phyloP scores from a whole-genome alignment of 2,329 filamentous ascomycete species.

The Ceratocystis colombiana region DNA sequence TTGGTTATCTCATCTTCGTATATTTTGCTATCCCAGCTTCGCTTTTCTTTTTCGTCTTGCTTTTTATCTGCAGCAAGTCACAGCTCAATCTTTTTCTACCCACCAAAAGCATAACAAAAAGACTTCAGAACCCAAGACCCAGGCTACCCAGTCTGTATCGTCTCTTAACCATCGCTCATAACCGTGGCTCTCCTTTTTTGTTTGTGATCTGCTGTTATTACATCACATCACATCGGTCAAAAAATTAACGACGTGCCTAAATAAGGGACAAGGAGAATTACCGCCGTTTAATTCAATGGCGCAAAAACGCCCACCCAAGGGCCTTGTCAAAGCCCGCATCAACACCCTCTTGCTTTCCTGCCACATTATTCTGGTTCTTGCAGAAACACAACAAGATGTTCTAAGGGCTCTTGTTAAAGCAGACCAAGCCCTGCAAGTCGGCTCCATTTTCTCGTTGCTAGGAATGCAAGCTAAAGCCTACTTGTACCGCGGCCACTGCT shows the following conservation, averaged over 20 bases:
- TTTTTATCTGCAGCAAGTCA: neutral
- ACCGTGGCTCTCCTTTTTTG: no score
- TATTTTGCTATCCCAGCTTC: neutral
- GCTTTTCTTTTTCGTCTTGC: neutral
- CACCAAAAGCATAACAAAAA: neutral
- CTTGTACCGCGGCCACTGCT: conserved; percentile 29
- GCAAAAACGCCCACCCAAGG: conserved; percentile 24
- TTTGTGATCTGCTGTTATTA: no score
- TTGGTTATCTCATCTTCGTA: neutral
- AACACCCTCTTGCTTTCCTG: conserved; percentile 26
- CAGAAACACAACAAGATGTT: conserved; percentile 20
- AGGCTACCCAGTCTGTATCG: no score
- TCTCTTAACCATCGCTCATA: no score
- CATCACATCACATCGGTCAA: no score
- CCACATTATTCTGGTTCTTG: conserved; percentile 26
- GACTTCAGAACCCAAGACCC: no score
- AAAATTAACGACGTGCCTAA: neutral
- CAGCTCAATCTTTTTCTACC: neutral
- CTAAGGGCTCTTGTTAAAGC: conserved; percentile 27
- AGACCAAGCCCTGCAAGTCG: conserved; percentile 27
- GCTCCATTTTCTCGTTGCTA: conserved; percentile 23
- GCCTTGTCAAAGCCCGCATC: conserved; percentile 23
- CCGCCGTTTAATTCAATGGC: conserved; percentile 15
- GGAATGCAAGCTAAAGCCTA: conserved; percentile 28
- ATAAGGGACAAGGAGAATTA: neutral